Base-by-base conservation (phyloP, 192 early-diverging fungal species). In the Pecoramyces ruminantium region DNA sequence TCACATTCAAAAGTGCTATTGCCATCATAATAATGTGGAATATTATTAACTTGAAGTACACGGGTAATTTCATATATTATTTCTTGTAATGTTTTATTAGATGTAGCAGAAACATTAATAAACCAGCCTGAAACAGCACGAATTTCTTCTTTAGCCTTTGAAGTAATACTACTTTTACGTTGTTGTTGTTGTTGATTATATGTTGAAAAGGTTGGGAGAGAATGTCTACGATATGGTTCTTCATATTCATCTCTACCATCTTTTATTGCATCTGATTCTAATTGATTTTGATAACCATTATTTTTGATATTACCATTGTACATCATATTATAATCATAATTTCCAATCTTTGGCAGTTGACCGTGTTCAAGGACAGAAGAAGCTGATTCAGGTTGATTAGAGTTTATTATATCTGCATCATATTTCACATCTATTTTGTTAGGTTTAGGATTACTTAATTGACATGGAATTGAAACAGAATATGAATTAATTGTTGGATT, bases 31-130 rank as follows among this genome's bases (percentile, higher is more conserved):
- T 51, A 38, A 30, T 30, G 80, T 29, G 58, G 38, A 9, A 83
- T 81, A 11, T 78, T 67, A 51, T 79, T 78, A 39, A 79, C 39
- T 12, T 30, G 38, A 6, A 87, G 84, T 13, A 85, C 79, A 6
- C 42, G n/a, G 21, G 51, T 38, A 0, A 88, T 30, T 81, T 88
- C 81, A 6, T 34, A 81, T 34, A 88, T 40, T 29, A 88, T 83
- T 30, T 85, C 83, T 30, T 78, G 21, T 29, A 83, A 82, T 18
- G 84, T 78, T 78, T 85, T 87, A 13, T 83, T 78, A 15, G 85
- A 81, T 21, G 87, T 88, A 1, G 87, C 87, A 28, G 84, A 84
- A 25, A 86, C 84, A 82, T 88, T 88, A 29, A 88, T 77, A 79
- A 88, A 86, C 87, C 87, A 88, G 4, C 85, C 85, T 17, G 38